phyloP scores from a whole-genome alignment of 257 asterid species.

The Galeopsis tetrahit region DNA sequence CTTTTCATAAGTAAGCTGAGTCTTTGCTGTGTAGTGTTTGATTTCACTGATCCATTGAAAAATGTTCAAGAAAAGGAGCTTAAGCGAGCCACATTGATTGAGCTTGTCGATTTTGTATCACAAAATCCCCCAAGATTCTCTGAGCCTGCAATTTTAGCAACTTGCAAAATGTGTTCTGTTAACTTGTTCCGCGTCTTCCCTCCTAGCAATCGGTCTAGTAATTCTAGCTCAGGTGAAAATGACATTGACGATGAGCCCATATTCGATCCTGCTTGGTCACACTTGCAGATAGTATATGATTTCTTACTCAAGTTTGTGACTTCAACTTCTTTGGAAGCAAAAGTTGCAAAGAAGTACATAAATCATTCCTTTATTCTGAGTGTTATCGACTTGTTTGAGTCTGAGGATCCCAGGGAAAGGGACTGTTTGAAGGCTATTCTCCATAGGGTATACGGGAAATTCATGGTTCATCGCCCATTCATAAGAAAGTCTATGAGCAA shows the following conservation, averaged over 20 bases:
- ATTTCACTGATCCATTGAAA: slow-evolving; percentile 68
- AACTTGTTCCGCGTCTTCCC: slow-evolving; percentile 80
- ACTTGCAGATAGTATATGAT: slow-evolving; percentile 83
- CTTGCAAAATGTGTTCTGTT: slow-evolving; percentile 86
- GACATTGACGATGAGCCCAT: slow-evolving; percentile 76
- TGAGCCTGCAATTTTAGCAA: slow-evolving; percentile 73
- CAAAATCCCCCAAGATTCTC: slow-evolving; percentile 67
- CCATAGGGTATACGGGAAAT: slow-evolving; percentile 91
- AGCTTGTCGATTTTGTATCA: slow-evolving; percentile 75
- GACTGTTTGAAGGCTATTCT: slow-evolving; percentile 82
- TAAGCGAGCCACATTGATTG: slow-evolving; percentile 71
- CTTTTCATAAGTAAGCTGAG: slow-evolving; percentile 92
- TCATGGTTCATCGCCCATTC: slow-evolving; percentile 83
- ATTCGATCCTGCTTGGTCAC: slow-evolving; percentile 93
- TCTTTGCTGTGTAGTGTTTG: slow-evolving; percentile 83
- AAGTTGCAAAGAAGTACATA: slow-evolving; percentile 77
- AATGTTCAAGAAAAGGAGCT: slow-evolving; percentile 73
- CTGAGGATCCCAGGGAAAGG: slow-evolving; percentile 96
- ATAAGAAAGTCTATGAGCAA: slow-evolving; percentile 77
- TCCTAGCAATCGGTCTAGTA: slow-evolving; percentile 52
- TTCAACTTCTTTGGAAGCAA: slow-evolving; percentile 71
- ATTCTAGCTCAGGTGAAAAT: slow-evolving; percentile 47
- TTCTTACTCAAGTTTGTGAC: slow-evolving; percentile 77
- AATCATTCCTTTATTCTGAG: slow-evolving; percentile 65
- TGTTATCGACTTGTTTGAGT: slow-evolving; percentile 78